Evolutionary conservation across 1,139 yeast genomes (phyloP), one percentile per base, ranked within the genome.

Genomic region (Yamadazyma membranifaciens): DNA sequence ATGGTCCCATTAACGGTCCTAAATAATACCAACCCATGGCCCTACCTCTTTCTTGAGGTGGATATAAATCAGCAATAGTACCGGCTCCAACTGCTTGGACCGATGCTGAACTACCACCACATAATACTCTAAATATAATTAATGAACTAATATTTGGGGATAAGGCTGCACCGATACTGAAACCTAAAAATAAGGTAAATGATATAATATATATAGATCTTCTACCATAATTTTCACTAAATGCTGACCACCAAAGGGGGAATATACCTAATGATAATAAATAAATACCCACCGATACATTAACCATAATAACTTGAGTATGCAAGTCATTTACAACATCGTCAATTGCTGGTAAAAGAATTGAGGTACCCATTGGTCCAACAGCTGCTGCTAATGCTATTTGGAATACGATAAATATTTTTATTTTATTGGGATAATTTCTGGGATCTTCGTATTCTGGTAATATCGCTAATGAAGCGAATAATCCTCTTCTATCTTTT

Each of bases 41-140:
- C 6, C 72, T 60, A 1, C 96, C 96, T 54, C 96, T 72, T 49
- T 83, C 78, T 32, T 80, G 77, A 3, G 84, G 81, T 3, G 74
- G 65, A 54, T 71, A 88, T 31, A 88, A 60, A 55, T 88, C 96
- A 13, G 87, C 78, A 34, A 88, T 80, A 0, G 95, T 86, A 3
- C 95, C 96, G 0, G 96, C 96, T 1, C 96, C 96, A 6, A 87
- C 88, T 2, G 94, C 80, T 59, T 87, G 96, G 0, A 87, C 95
- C 33, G 91, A 80, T 0, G 95, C 94, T 2, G 91, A 83, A 41
- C 87, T 80, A 0, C 88, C 94, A 44, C 95, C 96, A 36, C 84
- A 74, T 3, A 87, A 59, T 12, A 85, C 78, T 50, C 96, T 71
- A 40, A 87, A 75, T 1, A 77, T 80, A 52, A 87, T 83, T 39